Base-by-base conservation (phyloP, 2,329 filamentous ascomycete species). In the Colletotrichum godetiae region DNA sequence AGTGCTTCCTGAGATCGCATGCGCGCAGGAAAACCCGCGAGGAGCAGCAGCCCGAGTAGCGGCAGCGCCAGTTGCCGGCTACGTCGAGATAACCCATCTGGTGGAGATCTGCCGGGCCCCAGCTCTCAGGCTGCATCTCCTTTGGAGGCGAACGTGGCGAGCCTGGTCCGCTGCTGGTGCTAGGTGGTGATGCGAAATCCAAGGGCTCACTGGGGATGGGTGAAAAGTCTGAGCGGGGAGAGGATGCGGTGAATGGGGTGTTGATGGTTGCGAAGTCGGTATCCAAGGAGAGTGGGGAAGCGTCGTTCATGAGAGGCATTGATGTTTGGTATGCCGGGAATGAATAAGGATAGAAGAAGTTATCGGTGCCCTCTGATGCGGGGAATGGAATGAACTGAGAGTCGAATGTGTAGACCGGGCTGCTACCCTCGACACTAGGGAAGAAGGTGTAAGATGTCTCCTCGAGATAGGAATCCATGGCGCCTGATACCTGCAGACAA, bases 51-150 rank as follows among this genome's bases (percentile, higher is more conserved):
- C 69, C 69, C 1, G 57, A 55, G 35, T 68, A 68, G 5, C 69
- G 69, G 22, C 69, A 73, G 15, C 71, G 71, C 71, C 67, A 64
- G 35, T 71, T 73, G 46, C 71, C 71, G 46, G 59, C 57, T 3
- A 61, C 71, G 15, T 73, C 71, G 12, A 73, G 67, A 19, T 73
- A 70, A 35, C 69, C 69, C 58, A 72, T 72, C 35, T 63, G 57
- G 11, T 68, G 69, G 3, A 72, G 37, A 27, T 72, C 69, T 3
- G 49, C 31, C 15, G 65, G 65, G 4, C 58, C 49, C 65, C 69
- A 68, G 19, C 29, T 49, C 33, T 72, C 69, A 2, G 29, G 6
- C 19, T 72, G 64, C 37, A 8, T 8, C 22, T 68, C 69, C 4
- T 57, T 62, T 12, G 58, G 65, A 8, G 69, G 58, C 11, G 65